Evolutionary conservation across 345 rosid genomes (phyloP), one percentile per base, ranked within the genome.

Genomic region (Camelina sativa): DNA sequence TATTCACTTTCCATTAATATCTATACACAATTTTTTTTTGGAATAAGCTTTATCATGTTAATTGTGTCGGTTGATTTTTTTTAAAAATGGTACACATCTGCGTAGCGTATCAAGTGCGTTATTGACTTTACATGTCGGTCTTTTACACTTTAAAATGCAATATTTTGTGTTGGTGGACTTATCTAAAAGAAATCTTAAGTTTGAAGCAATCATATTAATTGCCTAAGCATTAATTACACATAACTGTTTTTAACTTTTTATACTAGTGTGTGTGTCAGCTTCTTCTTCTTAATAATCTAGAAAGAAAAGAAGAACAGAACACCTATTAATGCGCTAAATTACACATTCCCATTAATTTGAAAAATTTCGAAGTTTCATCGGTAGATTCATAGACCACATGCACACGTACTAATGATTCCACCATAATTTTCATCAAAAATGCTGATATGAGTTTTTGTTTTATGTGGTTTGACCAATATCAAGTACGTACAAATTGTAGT

Each of bases 51-150:
- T 37, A 37, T 37, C 41, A 51, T 51, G 19, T 12, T 23, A 15
- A 54, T 11, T 69, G 79, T 69, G 79, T 76, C 58, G 58, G 74
- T 67, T 68, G 32, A 55, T 44, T n/a, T 8, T 35, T 34, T 38
- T 9, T 2, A 15, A 17, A 7, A 25, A 15, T 25, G 61, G 16
- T 6, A 53, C 38, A 44, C 69, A 67, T 38, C 40, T 38, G 60
- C 67, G 62, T 77, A 77, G 72, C 72, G 47, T 41, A 65, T 32
- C 47, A 58, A 75, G 46, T 65, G 54, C 55, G 56, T 22, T 64
- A 64, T 70, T 70, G 80, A 76, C 71, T 64, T 64, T 41, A 43
- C 22, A 44, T 62, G 69, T 51, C 48, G 69, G 78, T 60, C 28
- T 51, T 30, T 40, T 40, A 30, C 41, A 11, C 54, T 52, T 25